phyloP scores from a whole-genome alignment of 2,329 filamentous ascomycete species.

The Beauveria brongniartii region DNA sequence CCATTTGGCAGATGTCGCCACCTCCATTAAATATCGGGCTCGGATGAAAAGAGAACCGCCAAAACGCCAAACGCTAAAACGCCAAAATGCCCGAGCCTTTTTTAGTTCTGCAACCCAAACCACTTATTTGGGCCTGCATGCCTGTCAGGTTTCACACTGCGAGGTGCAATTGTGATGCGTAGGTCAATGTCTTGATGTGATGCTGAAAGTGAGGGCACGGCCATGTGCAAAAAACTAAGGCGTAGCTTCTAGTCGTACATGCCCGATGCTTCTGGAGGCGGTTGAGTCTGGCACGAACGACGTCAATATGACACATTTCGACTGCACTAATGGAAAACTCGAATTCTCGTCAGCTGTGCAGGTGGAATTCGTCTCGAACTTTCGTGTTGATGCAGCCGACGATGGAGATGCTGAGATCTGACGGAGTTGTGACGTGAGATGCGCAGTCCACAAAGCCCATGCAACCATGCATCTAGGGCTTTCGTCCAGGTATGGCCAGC shows the following conservation, averaged over 20 bases:
- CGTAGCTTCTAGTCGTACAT: not conserved
- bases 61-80: too few relatives aligned
- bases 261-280: too few relatives aligned
- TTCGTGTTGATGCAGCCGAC: not conserved
- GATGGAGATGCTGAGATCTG: not conserved
- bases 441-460: not conserved
- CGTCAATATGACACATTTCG: too few relatives aligned
- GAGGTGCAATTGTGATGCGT: too few relatives aligned
- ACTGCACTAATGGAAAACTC: too few relatives aligned
- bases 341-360: not conserved
- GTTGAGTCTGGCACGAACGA: too few relatives aligned
- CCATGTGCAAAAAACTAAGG: not conserved
- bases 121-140: not conserved
- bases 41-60: too few relatives aligned
- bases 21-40: not conserved
- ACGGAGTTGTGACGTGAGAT: not conserved
- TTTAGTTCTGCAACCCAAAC: not conserved
- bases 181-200: not conserved
- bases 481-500: not conserved
- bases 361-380: not conserved
- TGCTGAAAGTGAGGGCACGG: not conserved
- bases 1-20: conserved; percentile 3
- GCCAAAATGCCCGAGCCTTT: not conserved
- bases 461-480: not conserved
- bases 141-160: not conserved